phyloP scores from a whole-genome alignment of 352 stramenopile species.

The Halophytophthora polymorphica region DNA sequence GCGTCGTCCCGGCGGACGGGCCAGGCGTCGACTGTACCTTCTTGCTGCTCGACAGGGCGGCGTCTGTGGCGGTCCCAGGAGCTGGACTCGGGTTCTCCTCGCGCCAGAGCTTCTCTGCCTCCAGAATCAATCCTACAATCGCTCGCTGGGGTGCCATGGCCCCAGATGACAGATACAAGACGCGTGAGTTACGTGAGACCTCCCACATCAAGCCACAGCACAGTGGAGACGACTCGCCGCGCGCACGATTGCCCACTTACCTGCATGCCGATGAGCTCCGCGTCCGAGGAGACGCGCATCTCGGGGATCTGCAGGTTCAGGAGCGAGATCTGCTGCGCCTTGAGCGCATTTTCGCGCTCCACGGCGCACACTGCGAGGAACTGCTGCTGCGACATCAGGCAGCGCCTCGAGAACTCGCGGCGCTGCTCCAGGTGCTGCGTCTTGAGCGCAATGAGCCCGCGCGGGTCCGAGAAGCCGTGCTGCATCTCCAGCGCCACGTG shows the following conservation, averaged over 20 bases:
- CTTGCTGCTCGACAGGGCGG: constrained; percentile 18
- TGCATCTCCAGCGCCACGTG: constrained; percentile 51
- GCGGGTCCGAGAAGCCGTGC: constrained; percentile 36
- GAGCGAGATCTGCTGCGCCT: constrained; percentile 68
- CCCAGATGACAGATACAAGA: constrained; percentile 10
- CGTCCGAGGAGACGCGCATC: constrained; percentile 55
- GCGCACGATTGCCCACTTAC: constrained; percentile 19
- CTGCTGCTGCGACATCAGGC: constrained; percentile 71
- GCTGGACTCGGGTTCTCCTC: constrained; percentile 34
- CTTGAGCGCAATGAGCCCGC: constrained; percentile 53
- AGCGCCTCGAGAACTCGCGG: constrained; percentile 61
- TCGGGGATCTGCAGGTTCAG: constrained; percentile 73
- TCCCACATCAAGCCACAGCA: neutral
- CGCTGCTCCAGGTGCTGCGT: constrained; percentile 62
- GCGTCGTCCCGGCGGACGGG: constrained; percentile 10
- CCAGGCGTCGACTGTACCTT: constrained; percentile 11
- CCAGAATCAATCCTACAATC: constrained; percentile 65
- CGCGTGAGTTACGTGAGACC: too few relatives aligned
- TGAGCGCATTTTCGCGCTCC: constrained; percentile 55
- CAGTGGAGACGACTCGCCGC: neutral
- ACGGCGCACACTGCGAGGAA: constrained; percentile 77
- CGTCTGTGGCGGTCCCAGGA: constrained; percentile 17
- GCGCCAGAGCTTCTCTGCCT: constrained; percentile 64
- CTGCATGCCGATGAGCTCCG: constrained; percentile 41
- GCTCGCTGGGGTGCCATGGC: constrained; percentile 36